These are phyloP conservation scores for Glycyrrhiza uralensis DNA, from an alignment of 306 rosid species.

Conservation along the genomic window DNA sequence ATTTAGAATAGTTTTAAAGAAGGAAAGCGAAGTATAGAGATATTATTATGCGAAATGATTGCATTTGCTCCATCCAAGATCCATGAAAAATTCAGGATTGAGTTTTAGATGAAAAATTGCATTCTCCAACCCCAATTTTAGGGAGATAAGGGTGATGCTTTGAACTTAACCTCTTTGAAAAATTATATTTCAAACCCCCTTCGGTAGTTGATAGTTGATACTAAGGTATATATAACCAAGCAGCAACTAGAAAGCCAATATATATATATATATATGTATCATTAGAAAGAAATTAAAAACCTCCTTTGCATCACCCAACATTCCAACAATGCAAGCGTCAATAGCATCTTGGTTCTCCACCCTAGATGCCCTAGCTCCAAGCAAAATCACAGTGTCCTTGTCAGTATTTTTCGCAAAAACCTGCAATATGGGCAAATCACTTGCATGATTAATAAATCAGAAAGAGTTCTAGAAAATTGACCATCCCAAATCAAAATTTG, in stretches of 20 bases:
- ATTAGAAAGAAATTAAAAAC: constrained; percentile 19
- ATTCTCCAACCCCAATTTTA: not conserved
- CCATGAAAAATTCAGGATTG: not conserved
- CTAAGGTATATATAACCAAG: too few relatives aligned
- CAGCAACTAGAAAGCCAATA: not conserved
- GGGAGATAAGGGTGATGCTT: not conserved
- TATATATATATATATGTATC: too few relatives aligned
- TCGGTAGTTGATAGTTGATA: too few relatives aligned
- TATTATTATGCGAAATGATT: not conserved
- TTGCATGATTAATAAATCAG: not conserved
- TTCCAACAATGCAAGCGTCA: constrained; percentile 91
- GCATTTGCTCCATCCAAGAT: not conserved
- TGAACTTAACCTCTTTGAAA: not conserved
- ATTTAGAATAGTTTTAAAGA: not conserved
- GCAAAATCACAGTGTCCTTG: constrained; percentile 52
- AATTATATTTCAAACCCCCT: too few relatives aligned
- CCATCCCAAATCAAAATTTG: too few relatives aligned
- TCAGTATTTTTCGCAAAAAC: constrained; percentile 58
- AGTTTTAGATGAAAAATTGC: not conserved
- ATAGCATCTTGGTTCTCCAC: constrained; percentile 93
- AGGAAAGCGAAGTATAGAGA: not conserved
- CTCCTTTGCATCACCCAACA: constrained; percentile 95
- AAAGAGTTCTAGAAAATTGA: not conserved
- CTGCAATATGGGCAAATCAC: constrained; percentile 28
- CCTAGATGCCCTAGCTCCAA: constrained; percentile 87